Percentiles rank a stretch among this genome's conserved stretches.
phyloP scores from a whole-genome alignment of 768 basidiomycete species.

The Russula dissimulans region DNA sequence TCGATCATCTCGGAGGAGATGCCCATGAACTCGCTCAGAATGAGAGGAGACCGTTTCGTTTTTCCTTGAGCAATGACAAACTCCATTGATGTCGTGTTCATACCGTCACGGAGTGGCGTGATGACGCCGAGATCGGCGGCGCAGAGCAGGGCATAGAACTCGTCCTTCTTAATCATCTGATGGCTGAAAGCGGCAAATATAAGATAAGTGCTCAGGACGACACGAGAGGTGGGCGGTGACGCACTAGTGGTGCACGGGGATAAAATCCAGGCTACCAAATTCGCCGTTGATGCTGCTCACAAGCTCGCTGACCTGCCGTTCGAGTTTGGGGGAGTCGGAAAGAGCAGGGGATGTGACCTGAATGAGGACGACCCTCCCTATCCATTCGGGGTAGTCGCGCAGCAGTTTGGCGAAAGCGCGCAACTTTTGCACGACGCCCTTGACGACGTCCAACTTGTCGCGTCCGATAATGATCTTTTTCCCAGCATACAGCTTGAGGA shows the following conservation, averaged over 20 bases:
- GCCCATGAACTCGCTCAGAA: constrained; percentile 97
- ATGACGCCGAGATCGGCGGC: constrained; percentile 94
- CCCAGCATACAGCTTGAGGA: constrained; percentile 77
- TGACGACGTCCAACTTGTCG: constrained; percentile 97
- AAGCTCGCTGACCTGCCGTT: constrained; percentile 86
- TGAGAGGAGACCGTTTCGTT: constrained; percentile 76
- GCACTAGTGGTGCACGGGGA: constrained; percentile 96
- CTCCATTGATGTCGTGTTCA: constrained; percentile 99
- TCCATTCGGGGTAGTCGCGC: constrained; percentile 91
- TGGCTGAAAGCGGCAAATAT: constrained; percentile 44
- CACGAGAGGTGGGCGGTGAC: constrained; percentile 26
- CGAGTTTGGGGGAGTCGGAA: constrained; percentile 87
- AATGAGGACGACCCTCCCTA: constrained; percentile 78
- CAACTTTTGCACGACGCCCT: constrained; percentile 96
- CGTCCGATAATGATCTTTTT: constrained; percentile 98
- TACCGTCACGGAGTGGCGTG: constrained; percentile 91
- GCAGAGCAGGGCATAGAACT: constrained; percentile 90
- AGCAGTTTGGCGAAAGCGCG: constrained; percentile 94
- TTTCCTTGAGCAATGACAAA: constrained; percentile 89
- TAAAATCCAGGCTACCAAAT: constrained; percentile 89
- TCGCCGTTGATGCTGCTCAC: constrained; percentile 94
- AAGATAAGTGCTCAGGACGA: background rate
- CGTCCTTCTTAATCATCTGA: constrained; percentile 94
- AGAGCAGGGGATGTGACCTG: constrained; percentile 93
- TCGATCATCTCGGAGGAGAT: constrained; percentile 88